These are phyloP conservation scores for Suillus alpinus DNA, from an alignment of 768 basidiomycete genomes.

Conservation along the genomic window DNA sequence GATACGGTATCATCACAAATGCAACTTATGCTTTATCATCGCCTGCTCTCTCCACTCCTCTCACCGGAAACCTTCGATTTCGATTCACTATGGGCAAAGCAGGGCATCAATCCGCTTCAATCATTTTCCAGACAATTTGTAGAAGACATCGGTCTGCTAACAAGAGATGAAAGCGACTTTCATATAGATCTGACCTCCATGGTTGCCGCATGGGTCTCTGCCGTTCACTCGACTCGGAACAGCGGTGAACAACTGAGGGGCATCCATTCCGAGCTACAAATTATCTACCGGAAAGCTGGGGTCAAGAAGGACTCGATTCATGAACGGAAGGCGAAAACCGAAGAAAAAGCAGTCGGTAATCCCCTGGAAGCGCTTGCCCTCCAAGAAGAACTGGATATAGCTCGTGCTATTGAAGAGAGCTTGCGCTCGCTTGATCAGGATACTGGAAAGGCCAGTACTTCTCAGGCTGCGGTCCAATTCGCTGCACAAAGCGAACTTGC, in stretches of 20 bases:
- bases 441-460: slow-evolving; percentile 1
- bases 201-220: slow-evolving; percentile 30
- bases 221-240: slow-evolving; percentile 12
- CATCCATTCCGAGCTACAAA: slow-evolving; percentile 35
- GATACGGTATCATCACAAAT: slow-evolving; percentile 60
- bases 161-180: slow-evolving; percentile 14
- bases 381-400: slow-evolving; percentile 42
- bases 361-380: slow-evolving; percentile 15
- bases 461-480: slow-evolving; percentile 8
- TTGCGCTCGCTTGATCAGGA: slow-evolving; percentile 25
- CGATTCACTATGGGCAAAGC: slow-evolving; percentile 45
- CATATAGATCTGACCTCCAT: slow-evolving; percentile 31
- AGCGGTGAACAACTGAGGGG: slow-evolving; percentile 22
- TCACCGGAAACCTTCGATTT: slow-evolving; percentile 49
- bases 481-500: slow-evolving; percentile 2
- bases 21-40: slow-evolving; percentile 78
- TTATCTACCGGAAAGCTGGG: slow-evolving; percentile 36
- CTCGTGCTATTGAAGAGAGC: slow-evolving; percentile 47
- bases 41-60: slow-evolving; percentile 55
- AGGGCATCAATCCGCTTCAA: slow-evolving; percentile 40
- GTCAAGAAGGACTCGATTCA: background rate
- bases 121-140: slow-evolving; percentile 54
- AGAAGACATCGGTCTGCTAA: slow-evolving; percentile 19
- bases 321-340: slow-evolving; percentile 9
- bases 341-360: slow-evolving; percentile 7